phyloP scores from a whole-genome alignment of 2,329 filamentous ascomycete genomes.

The Byssothecium circinans region DNA sequence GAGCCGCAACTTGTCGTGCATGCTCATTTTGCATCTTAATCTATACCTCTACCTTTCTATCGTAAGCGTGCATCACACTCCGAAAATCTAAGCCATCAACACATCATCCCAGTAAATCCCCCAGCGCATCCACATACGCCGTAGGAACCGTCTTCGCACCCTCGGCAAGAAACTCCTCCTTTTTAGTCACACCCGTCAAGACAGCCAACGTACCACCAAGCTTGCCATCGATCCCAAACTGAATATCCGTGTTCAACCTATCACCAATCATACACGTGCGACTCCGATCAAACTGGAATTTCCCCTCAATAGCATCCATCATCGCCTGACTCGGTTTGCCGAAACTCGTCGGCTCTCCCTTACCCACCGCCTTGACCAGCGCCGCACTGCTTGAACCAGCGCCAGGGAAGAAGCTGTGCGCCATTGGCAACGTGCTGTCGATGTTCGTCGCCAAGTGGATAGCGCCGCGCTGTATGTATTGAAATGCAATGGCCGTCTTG shows the following conservation, averaged over 20 bases:
- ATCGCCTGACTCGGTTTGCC: constrained; percentile 98
- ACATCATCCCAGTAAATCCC: constrained; percentile 62
- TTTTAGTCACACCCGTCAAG: constrained; percentile 83
- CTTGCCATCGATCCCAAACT: constrained; percentile 88
- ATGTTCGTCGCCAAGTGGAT: constrained; percentile 90
- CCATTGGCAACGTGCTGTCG: constrained; percentile 84
- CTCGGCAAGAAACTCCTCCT: constrained; percentile 76
- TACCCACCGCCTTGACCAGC: constrained; percentile 63
- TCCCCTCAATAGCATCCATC: constrained; percentile 98
- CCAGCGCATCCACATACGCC: constrained; percentile 82
- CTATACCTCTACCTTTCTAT: too few species aligned
- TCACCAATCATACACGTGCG: constrained; percentile 96
- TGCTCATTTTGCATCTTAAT: too few species aligned
- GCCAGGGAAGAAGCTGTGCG: constrained; percentile 83
- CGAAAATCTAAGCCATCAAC: too few species aligned
- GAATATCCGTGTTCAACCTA: constrained; percentile 90
- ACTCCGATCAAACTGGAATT: constrained; percentile 82
- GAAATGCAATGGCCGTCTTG: constrained; percentile 80
- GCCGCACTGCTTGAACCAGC: constrained; percentile 82
- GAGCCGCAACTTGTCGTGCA: too few species aligned
- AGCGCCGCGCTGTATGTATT: constrained; percentile 82
- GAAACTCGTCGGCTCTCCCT: constrained; percentile 69
- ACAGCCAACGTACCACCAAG: constrained; percentile 91
- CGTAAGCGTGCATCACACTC: too few species aligned
- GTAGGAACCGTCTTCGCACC: constrained; percentile 71